These are phyloP conservation scores for Anisodus acutangulus DNA, from an alignment of 257 asterid genomes.

Conservation along the genomic window DNA sequence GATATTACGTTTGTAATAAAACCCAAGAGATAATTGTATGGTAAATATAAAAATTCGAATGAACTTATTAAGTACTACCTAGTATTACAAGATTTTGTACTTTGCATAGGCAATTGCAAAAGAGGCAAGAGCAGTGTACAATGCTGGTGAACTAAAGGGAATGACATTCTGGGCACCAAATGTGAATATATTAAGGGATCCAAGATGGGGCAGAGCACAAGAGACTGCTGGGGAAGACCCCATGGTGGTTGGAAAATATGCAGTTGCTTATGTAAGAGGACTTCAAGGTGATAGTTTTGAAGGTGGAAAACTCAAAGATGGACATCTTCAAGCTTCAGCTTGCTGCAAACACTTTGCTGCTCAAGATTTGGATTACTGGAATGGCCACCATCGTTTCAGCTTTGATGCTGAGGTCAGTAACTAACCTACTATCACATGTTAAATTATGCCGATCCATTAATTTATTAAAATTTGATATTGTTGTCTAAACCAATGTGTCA, in stretches of 20 bases:
- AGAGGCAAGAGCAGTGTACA: constrained; percentile 53
- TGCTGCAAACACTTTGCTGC: constrained; percentile 83
- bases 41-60: not conserved
- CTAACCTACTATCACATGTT: not conserved
- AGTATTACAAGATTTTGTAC: not conserved
- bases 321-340: constrained; percentile 69
- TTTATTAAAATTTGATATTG: not conserved
- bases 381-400: constrained; percentile 52
- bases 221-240: constrained; percentile 59
- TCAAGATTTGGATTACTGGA: constrained; percentile 79
- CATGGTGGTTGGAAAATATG: constrained; percentile 38
- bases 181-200: constrained; percentile 50
- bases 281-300: constrained; percentile 72
- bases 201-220: constrained; percentile 58
- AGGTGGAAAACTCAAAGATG: constrained; percentile 55
- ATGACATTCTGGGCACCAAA: constrained; percentile 57
- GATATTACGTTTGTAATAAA: not conserved
- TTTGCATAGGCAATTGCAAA: constrained; percentile 39
- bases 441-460: not conserved
- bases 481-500: not conserved
- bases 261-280: constrained; percentile 70
- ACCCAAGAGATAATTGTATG: not conserved
- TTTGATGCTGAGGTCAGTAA: constrained; percentile 63
- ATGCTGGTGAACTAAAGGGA: constrained; percentile 48
- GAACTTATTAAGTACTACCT: not conserved